Evolutionary conservation across 192 early-diverging fungal genomes (phyloP).

Genomic region (Spinellus fusiger): DNA sequence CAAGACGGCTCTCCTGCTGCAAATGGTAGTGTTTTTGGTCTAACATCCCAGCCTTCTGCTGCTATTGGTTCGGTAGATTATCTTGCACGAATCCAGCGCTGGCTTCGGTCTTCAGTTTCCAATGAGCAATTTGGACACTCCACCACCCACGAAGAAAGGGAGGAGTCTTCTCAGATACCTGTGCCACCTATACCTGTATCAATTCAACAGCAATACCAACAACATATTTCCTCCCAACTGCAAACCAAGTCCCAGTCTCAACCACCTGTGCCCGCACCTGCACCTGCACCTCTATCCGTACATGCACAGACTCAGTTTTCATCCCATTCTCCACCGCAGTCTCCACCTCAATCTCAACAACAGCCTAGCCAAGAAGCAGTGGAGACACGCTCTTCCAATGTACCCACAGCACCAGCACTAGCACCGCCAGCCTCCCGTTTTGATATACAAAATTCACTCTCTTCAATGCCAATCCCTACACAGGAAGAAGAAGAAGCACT

Average conservation of each 20-base stretch:
- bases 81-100: slow-evolving; percentile 21
- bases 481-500: background rate
- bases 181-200: background rate
- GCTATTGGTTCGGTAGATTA: slow-evolving; percentile 20
- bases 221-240: background rate
- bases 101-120: slow-evolving; percentile 23
- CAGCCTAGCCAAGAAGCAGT: too few relatives aligned
- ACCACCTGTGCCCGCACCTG: too few relatives aligned
- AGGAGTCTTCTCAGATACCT: background rate
- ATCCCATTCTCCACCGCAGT: too few relatives aligned
- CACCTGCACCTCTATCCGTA: too few relatives aligned
- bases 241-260: too few relatives aligned
- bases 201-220: background rate
- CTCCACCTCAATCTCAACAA: too few relatives aligned
- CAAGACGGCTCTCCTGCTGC: background rate
- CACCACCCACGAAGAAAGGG: background rate
- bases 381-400: too few relatives aligned
- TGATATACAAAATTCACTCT: too few relatives aligned
- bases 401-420: too few relatives aligned
- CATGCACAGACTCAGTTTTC: too few relatives aligned
- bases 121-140: slow-evolving; percentile 1
- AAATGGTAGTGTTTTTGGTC: slow-evolving; percentile 4
- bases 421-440: too few relatives aligned
- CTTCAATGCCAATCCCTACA: too few relatives aligned
- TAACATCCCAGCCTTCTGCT: slow-evolving; percentile 13